A percentile compares a stretch with the other conserved stretches of the same genome.
These are phyloP conservation scores for Petasospora fabianii DNA, from an alignment of 1,139 yeast genomes.

Conservation along the genomic window DNA sequence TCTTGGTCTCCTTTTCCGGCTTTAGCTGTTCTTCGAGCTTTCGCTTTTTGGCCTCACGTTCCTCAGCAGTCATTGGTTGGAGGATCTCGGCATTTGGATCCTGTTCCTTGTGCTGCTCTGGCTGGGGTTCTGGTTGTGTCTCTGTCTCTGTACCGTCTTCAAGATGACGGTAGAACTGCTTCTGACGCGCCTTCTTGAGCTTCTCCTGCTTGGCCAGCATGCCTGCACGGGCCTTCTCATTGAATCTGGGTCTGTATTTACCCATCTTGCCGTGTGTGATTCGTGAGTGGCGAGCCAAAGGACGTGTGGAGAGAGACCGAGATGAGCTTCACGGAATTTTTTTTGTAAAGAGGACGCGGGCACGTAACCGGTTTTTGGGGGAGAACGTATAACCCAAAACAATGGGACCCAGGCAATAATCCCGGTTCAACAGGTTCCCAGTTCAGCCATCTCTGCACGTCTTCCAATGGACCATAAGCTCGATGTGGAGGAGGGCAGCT, in stretches of 20 bases:
- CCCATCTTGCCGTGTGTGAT: too few relatives aligned
- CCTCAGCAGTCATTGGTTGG: conserved; percentile 46
- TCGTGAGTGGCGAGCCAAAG: not conserved
- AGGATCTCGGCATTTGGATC: conserved; percentile 65
- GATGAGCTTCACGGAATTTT: conserved; percentile 25
- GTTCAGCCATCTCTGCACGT: too few relatives aligned
- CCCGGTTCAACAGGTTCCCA: too few relatives aligned
- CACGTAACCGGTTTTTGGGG: too few relatives aligned
- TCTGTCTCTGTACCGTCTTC: conserved; percentile 32
- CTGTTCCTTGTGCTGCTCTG: conserved; percentile 24
- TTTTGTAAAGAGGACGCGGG: conserved; percentile 1
- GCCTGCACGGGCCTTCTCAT: conserved; percentile 83
- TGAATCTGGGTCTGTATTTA: conserved; percentile 73
- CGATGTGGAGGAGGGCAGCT: conserved; percentile 33
- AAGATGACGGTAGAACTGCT: conserved; percentile 56
- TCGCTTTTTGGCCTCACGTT: conserved; percentile 62
- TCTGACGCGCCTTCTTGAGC: conserved; percentile 63
- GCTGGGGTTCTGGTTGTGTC: conserved; percentile 30
- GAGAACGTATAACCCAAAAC: too few relatives aligned
- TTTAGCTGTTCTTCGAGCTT: conserved; percentile 56
- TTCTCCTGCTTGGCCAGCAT: conserved; percentile 79
- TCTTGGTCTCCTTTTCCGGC: conserved; percentile 59
- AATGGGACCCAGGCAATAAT: too few relatives aligned
- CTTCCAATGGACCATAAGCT: conserved; percentile 7
- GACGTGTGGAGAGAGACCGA: conserved; percentile 5